Evolutionary conservation across 768 basidiomycete species (phyloP), one percentile per base, ranked within the genome.

Genomic region (Rhizopogon sp.): DNA sequence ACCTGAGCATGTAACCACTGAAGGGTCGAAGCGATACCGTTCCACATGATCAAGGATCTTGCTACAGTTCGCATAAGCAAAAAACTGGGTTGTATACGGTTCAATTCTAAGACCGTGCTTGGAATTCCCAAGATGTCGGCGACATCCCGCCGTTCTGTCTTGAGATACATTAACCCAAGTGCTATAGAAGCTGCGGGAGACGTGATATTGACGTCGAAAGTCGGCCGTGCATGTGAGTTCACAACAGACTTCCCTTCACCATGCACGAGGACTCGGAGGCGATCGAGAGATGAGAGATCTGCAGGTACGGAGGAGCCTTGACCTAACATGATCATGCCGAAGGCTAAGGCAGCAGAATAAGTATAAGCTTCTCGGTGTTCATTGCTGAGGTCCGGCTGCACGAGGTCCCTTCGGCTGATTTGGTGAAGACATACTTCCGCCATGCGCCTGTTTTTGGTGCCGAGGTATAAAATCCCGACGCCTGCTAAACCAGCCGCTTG

Each of bases 281-380:
- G 82, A 33, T 80, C 77, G 16, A 95, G 71, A 46, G 90, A 74
- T 10, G 77, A 75, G 55, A 85, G 70, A 60, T 97, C 95, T 1
- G 90, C 90, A 1, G 89, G 88, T 35, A 87, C 84, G 7, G 79
- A 76, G 0, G 83, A 78, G 1, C 97, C 95, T 61, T 85, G 86
- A 6, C 92, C 95, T 14, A 98, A 80, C 88, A 98, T 96, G 70
- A 96, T 88, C 84, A 97, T 90, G 5, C 97, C 97, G 64, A 97
- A 97, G 1, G 91, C 87, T 31, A 97, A 79, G 8, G 91, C 92
- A 3, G 93, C 84, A 2, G 92, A 82, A 59, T 91, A 87, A 0
- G 94, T 89, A 65, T 98, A 98, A 1, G 93, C 87, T 65, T 98
- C 97, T 39, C 91, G 84, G 66, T 93, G 86, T 60, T 95, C 93